phyloP scores from a whole-genome alignment of 2,329 filamentous ascomycete species.

The Zasmidium citrigriseum region DNA sequence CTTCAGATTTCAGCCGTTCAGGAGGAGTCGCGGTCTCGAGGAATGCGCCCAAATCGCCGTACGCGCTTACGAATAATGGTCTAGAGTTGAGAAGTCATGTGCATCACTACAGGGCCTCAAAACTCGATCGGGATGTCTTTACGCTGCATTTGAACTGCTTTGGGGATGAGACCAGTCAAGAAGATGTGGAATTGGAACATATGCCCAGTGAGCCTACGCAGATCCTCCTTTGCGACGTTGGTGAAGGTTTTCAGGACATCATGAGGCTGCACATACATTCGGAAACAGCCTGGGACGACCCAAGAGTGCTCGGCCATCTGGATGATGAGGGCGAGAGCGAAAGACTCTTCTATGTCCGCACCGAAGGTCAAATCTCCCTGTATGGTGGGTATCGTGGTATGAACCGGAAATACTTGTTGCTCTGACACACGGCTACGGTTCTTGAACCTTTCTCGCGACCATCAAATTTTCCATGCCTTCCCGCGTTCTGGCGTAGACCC shows the following conservation, averaged over 20 bases:
- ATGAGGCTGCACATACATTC: neutral
- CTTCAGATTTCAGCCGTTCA: neutral
- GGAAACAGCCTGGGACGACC: too few relatives aligned
- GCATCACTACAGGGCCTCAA: neutral
- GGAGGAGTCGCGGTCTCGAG: neutral
- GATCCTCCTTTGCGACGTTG: neutral
- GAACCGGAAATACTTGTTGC: too few relatives aligned
- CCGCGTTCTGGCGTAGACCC: slow-evolving; percentile 4
- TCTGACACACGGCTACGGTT: too few relatives aligned
- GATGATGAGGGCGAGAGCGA: neutral
- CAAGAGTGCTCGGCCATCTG: neutral
- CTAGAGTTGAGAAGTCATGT: neutral
- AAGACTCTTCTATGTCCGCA: neutral
- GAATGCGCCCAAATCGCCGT: neutral
- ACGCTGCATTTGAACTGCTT: neutral
- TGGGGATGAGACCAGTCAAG: too few relatives aligned
- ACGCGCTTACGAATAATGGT: neutral
- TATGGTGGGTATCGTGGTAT: too few relatives aligned
- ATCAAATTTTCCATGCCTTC: neutral
- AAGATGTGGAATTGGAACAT: too few relatives aligned
- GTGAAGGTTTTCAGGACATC: neutral
- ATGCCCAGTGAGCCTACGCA: too few relatives aligned
- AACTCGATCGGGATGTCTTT: neutral
- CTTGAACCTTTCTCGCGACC: neutral
- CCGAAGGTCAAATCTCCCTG: too few relatives aligned